Percentiles rank a stretch among this genome's conserved stretches.
phyloP scores from a whole-genome alignment of 2,329 filamentous ascomycete genomes.

The Hawksworthiomyces lignivorus region DNA sequence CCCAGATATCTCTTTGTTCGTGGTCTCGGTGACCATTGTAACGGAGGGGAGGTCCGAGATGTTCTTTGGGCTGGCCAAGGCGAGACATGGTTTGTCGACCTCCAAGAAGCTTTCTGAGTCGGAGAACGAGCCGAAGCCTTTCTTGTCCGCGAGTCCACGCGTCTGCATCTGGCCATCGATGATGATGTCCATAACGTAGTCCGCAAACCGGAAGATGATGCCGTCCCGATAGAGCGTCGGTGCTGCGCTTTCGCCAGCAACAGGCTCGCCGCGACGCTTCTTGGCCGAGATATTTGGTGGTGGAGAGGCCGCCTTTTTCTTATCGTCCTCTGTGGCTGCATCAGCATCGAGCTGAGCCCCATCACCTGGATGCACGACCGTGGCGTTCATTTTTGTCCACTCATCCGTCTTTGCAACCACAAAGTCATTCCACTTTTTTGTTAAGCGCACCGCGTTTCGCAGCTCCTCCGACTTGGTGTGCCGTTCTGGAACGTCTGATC shows the following conservation, averaged over 20 bases:
- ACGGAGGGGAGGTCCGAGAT: too few relatives aligned
- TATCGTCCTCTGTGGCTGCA: neutral
- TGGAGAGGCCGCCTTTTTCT: too few relatives aligned
- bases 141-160: constrained; percentile 32
- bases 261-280: constrained; percentile 8
- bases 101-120: constrained; percentile 31
- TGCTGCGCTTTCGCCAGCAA: constrained; percentile 1
- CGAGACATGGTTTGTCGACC: constrained; percentile 35
- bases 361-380: constrained; percentile 4
- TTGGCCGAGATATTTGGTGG: neutral
- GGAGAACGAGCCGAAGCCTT: constrained; percentile 33
- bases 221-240: constrained; percentile 8
- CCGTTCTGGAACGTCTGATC: constrained; percentile 34
- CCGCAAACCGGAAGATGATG: constrained; percentile 24
- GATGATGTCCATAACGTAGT: constrained; percentile 35
- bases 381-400: constrained; percentile 32
- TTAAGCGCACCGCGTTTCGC: constrained; percentile 45
- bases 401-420: constrained; percentile 31
- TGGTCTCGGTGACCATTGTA: too few relatives aligned
- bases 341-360: neutral
- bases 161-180: constrained; percentile 20
- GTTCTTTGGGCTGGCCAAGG: too few relatives aligned
- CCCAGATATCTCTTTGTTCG: too few relatives aligned
- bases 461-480: constrained; percentile 44
- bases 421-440: constrained; percentile 40